Base-by-base conservation (phyloP, 1,284 basidiomycete genomes). In the Trametes pubescens region DNA sequence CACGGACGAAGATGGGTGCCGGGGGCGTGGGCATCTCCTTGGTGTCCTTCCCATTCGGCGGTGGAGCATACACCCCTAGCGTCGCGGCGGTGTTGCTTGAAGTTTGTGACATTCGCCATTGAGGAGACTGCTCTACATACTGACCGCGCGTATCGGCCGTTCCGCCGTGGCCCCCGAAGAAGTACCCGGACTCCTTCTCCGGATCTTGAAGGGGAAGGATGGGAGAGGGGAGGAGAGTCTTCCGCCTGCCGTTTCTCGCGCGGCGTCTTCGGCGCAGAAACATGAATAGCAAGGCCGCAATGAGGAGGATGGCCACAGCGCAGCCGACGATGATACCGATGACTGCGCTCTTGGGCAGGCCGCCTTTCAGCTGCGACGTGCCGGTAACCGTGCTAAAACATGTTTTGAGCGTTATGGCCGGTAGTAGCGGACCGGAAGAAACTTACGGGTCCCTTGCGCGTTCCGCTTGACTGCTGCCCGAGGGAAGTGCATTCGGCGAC, bases 121-220 rank as follows among this genome's bases (percentile, higher is more conserved):
- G 48, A 29, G 37, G 37, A 13, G 57, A 26, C 18, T 29, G 53
- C 14, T 59, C 57, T 46, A 65, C 59, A 29, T 68, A 68, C 46
- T 51, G 26, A 22, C 61, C 54, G 32, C 64, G 61, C 56, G 60
- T 59, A 29, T 56, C 58, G 32, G 51, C 22, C 32, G 26, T 57
- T 43, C 47, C 32, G 32, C 59, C 55, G 32, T 51, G 61, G 0
- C 67, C 65, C 11, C 62, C 54, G 51, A 68, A 65, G 56, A 66
- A 66, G 40, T 74, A 71, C 21, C 73, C 75, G 2, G 72, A 73
- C 61, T 80, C 78, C 58, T 75, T 70, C 55, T 76, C 76, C 9
- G 79, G 78, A 24, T 75, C 66, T 64, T 83, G 81, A 65, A 83
- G 78, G 4, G 82, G 81, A 22, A 82, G 72, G 4, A 73, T 70